A percentile compares a stretch with the other conserved stretches of the same genome.
These are phyloP conservation scores for Dalbergia cochinchinensis DNA, from an alignment of 306 rosid genomes.

Conservation along the genomic window DNA sequence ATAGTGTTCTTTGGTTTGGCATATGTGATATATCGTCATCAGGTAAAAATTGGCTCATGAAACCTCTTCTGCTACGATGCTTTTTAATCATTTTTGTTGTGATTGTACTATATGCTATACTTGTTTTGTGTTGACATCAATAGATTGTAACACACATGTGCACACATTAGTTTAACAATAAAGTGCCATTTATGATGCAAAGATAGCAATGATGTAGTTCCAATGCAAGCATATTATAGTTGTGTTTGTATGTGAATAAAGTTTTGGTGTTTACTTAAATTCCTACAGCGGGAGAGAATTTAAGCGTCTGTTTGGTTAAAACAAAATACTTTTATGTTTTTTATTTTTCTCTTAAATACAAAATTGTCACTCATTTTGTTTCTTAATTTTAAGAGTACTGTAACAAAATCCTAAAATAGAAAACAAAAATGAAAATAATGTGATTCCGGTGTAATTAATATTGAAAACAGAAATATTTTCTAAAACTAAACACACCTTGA, in stretches of 20 bases:
- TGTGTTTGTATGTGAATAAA: background rate
- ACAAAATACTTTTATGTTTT: no score
- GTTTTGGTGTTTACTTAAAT: background rate
- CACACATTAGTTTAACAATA: background rate
- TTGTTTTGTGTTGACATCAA: background rate
- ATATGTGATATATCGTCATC: slow-evolving; percentile 90
- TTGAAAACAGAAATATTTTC: no score
- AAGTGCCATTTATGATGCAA: background rate
- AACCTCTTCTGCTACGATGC: slow-evolving; percentile 26
- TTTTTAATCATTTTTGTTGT: background rate
- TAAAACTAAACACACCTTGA: background rate
- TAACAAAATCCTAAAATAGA: no score
- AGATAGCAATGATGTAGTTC: background rate
- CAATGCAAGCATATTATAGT: background rate
- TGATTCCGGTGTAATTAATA: no score
- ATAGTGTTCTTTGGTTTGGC: slow-evolving; percentile 88
- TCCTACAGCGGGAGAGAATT: background rate
- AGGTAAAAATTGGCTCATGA: slow-evolving; percentile 59
- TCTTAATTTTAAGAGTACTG: no score
- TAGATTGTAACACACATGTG: background rate
- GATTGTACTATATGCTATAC: background rate
- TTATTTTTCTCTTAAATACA: no score
- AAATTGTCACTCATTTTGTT: no score
- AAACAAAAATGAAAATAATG: no score
- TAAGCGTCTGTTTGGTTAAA: no score